Base-by-base conservation (phyloP, 305 asterid genomes). In the Fraxinus paxiana region DNA sequence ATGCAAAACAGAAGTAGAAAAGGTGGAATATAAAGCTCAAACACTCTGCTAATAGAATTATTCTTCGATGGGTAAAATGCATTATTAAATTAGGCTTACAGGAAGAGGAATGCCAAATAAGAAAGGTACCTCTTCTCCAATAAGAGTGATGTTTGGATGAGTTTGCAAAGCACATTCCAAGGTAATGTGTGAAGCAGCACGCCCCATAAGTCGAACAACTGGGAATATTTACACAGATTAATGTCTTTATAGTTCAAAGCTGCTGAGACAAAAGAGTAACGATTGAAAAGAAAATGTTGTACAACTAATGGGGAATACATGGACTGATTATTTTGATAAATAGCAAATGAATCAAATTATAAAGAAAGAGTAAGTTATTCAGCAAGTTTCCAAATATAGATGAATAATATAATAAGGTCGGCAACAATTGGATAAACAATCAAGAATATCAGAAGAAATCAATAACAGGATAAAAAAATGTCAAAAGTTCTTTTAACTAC, bases 121-220 rank as follows among this genome's bases (percentile, higher is more conserved):
- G 28, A 31, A 33, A 63, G 71, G 77, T 85, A 94, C 99, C 98
- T 96, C 99, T 92, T 96, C 99, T 79, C 99, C 99, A 85, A 96
- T 89, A 75, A 96, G 95, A 82, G 98, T 94, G 85, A 96, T 82
- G 87, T 96, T 96, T 75, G 99, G 98, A 87, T 94, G 99, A 80
- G 99, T 96, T 88, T 94, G 98, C 89, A 94, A 81, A 69, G 99
- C 98, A 86, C 99, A 96, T 90, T 96, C 99, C 73, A 96, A 82
- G 71, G 99, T 96, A 79, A 96, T 96, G 90, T 96, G 99, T 81
- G 99, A 96, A 83, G 98, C 98, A 85, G 99, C 93, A 89, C 99
- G 97, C 12, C 99, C 99, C 98, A 96, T 96, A 74, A 96, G 98
- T 78, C 97, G 89, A 82, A 96, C 98, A 90, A 94, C 98, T 96